Base-by-base conservation (phyloP, 768 basidiomycete species). In the Psilocybe azurescens region DNA sequence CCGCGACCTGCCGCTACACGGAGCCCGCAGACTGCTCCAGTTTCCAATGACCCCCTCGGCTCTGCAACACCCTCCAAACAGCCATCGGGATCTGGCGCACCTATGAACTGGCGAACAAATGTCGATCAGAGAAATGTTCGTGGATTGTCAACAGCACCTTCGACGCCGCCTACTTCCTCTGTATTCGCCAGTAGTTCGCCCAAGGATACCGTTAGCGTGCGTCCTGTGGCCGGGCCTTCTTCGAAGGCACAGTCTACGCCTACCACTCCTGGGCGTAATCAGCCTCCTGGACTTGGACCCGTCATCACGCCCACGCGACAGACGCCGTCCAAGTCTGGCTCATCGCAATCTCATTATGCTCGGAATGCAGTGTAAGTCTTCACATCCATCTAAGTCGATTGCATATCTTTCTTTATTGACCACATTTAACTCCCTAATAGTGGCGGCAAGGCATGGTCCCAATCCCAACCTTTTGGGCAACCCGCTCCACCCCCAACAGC, bases 391-490 rank as follows among this genome's bases (percentile, higher is more conserved):
- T 41, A 4, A 13, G 55, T 24, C 8, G 33, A 53, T 20, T 1
- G 60, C 28, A 5, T 56, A 6, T 28, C 33, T 0, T 3, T 52
- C 20, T 9, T 46, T 11, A n/a, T 11, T 66, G 28, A 52, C 10
- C 24, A 18, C n/a, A 28, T 9, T 3, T 44, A 24, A 29, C 50
- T 48, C n/a, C 3, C 29, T 28, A 29, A 61, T 18, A 76, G 75
- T 53, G 78, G 80, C 46, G 78, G 78, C 24, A 86, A 84, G 63
- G 91, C 89, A 18, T 95, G 93, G 93, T 83, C 83, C 0, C 74
- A 64, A 32, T 83, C 83, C 0, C 74, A 64, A 36, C 79, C 84
- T 0, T 81, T 87, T 5, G 80, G 80, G 1, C 81, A 85, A 61
- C 81, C 86, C 0, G 72, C 78, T n/a, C 74, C 75, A 5, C 59